phyloP scores from a whole-genome alignment of 2,329 filamentous ascomycete genomes.

The Aspergillus sp. region DNA sequence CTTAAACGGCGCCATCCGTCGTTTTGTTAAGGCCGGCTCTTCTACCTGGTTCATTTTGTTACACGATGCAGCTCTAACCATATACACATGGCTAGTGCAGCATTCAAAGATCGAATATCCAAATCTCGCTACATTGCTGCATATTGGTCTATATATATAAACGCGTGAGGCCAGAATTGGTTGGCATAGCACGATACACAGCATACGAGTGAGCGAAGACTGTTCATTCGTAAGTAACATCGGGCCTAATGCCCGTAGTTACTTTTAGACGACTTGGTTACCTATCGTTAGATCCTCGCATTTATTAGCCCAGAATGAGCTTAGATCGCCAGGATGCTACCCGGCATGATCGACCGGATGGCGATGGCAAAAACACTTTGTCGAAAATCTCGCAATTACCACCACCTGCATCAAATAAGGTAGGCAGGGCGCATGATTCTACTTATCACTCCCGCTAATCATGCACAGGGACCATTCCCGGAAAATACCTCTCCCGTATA shows the following conservation, averaged over 20 bases:
- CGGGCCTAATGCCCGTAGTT: neutral
- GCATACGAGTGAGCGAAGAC: neutral
- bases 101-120: neutral
- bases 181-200: neutral
- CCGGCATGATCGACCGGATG: conserved; percentile 20
- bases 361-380: conserved; percentile 18
- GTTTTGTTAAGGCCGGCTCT: neutral
- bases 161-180: neutral
- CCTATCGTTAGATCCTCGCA: neutral
- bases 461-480: conserved; percentile 20
- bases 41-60: neutral
- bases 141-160: conserved; percentile 1
- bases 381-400: conserved; percentile 23
- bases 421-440: conserved; percentile 12
- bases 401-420: conserved; percentile 22
- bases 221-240: neutral
- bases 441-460: neutral
- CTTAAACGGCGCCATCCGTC: neutral
- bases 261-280: neutral
- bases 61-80: conserved; percentile 5
- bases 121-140: neutral
- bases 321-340: conserved; percentile 32
- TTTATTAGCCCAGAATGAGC: conserved; percentile 29
- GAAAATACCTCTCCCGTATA: conserved; percentile 21
- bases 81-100: conserved; percentile 4